A percentile compares a stretch with the other conserved stretches of the same genome.
Evolutionary conservation across 192 early-diverging fungal genomes (phyloP).

Genomic region (Umbelopsis ramanniana): DNA sequence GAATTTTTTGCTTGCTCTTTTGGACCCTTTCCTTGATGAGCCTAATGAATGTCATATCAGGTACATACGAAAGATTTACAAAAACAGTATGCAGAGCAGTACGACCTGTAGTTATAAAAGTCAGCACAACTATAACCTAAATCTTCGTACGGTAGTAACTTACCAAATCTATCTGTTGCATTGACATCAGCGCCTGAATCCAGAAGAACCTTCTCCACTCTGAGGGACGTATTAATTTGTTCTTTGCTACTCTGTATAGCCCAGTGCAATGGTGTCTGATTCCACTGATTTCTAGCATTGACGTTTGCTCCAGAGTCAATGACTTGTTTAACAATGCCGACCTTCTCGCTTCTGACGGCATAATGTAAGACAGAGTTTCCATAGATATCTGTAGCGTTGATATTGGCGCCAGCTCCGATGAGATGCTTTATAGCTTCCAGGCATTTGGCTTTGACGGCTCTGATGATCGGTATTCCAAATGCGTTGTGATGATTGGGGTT

Average conservation of each 20-base stretch:
- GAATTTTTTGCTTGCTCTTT: conserved; percentile 25
- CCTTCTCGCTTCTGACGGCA: conserved; percentile 46
- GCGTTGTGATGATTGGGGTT: conserved; percentile 7
- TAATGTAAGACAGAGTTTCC: conserved; percentile 46
- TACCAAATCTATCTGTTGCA: conserved; percentile 49
- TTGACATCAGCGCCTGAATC: conserved; percentile 52
- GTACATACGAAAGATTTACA: conserved; percentile 40
- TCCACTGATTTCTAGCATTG: conserved; percentile 28
- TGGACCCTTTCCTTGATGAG: conserved; percentile 29
- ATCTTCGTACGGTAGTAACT: background rate
- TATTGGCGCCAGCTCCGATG: conserved; percentile 21
- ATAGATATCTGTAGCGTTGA: conserved; percentile 1
- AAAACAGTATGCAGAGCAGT: conserved; percentile 59
- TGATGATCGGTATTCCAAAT: conserved; percentile 23
- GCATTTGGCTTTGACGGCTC: conserved; percentile 22
- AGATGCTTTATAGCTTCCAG: conserved; percentile 17
- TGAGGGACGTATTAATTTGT: conserved; percentile 49
- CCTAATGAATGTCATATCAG: conserved; percentile 39
- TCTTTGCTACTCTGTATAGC: conserved; percentile 50
- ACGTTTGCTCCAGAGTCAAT: conserved; percentile 47
- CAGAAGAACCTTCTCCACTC: conserved; percentile 51
- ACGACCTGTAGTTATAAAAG: conserved; percentile 32
- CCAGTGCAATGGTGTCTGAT: conserved; percentile 52
- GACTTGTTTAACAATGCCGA: conserved; percentile 43
- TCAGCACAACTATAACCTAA: background rate